phyloP scores from a whole-genome alignment of 352 stramenopile genomes.

The Pythium myriotylum region DNA sequence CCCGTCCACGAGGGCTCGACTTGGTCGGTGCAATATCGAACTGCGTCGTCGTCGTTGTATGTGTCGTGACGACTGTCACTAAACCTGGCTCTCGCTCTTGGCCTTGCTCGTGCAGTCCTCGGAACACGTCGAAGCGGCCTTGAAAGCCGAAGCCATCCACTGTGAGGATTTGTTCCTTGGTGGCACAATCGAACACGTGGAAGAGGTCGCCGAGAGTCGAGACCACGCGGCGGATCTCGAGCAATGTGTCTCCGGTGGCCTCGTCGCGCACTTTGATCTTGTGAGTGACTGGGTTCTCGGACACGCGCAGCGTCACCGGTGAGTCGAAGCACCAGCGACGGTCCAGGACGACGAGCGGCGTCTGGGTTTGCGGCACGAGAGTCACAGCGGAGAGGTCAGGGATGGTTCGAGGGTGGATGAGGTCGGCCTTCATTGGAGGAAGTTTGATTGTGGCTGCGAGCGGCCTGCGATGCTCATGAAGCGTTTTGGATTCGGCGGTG shows the following conservation, averaged over 20 bases:
- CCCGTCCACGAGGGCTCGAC: slow-evolving; percentile 5
- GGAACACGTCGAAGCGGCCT: slow-evolving; percentile 9
- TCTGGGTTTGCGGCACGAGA: slow-evolving; percentile 1
- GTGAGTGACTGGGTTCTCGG: slow-evolving; percentile 8
- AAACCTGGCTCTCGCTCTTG: slow-evolving; percentile 9
- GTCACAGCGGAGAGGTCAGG: not conserved
- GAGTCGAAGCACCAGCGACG: slow-evolving; percentile 2
- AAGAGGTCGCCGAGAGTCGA: slow-evolving; percentile 3
- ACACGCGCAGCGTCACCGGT: slow-evolving; percentile 7
- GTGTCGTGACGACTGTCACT: not conserved
- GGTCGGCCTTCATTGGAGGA: not conserved
- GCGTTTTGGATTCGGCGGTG: too few species aligned
- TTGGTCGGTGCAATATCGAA: slow-evolving; percentile 15
- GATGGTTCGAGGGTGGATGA: not conserved
- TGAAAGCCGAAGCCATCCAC: not conserved
- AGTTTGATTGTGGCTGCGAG: not conserved
- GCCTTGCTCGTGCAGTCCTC: slow-evolving; percentile 2
- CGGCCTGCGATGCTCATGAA: too few species aligned
- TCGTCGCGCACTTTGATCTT: slow-evolving; percentile 12
- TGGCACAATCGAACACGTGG: slow-evolving; percentile 5
- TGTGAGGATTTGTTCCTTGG: slow-evolving; percentile 10
- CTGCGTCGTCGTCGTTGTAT: not conserved
- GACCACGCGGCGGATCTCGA: slow-evolving; percentile 14
- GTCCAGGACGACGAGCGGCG: slow-evolving; percentile 9
- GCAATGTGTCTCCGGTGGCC: slow-evolving; percentile 1